These are phyloP conservation scores for Chaetothyriales sp. DNA, from an alignment of 2,329 filamentous ascomycete genomes.

Conservation along the genomic window DNA sequence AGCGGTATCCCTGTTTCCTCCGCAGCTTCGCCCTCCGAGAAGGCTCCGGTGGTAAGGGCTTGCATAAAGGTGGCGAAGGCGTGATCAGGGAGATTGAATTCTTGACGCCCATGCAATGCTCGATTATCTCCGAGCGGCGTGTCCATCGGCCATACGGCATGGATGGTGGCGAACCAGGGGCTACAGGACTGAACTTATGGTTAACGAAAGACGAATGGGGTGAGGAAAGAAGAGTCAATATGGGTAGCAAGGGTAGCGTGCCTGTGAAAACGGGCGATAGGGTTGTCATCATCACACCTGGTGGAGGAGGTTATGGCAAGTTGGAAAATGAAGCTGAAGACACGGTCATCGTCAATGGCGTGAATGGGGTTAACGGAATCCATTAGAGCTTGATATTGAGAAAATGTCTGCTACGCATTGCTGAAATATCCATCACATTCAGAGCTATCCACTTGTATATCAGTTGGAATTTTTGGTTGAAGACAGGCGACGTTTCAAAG, in stretches of 20 bases:
- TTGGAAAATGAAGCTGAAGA: too few relatives aligned
- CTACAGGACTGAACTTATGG: constrained; percentile 17
- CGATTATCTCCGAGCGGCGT: constrained; percentile 18
- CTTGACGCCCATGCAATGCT: constrained; percentile 58
- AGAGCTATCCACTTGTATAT: too few relatives aligned
- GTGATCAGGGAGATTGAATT: constrained; percentile 72
- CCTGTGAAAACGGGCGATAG: constrained; percentile 24
- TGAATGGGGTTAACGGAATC: too few relatives aligned
- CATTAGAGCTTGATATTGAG: too few relatives aligned
- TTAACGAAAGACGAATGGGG: constrained; percentile 12
- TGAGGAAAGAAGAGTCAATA: constrained; percentile 9
- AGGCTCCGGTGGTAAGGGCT: constrained; percentile 51
- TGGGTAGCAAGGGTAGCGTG: constrained; percentile 19
- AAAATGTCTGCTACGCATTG: too few relatives aligned
- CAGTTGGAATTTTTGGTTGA: too few relatives aligned
- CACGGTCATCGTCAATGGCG: too few relatives aligned
- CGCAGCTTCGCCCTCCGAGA: constrained; percentile 53
- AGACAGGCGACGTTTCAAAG: too few relatives aligned
- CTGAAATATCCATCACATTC: too few relatives aligned
- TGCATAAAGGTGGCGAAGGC: constrained; percentile 60
- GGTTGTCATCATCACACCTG: constrained; percentile 21
- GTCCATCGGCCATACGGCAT: constrained; percentile 19
- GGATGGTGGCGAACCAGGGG: constrained; percentile 14
- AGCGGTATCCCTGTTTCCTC: constrained; percentile 61
- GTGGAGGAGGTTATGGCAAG: constrained; percentile 11